Conservation (phyloP, 140 eudicot genomes). For the Bidens hawaiensis region DNA sequence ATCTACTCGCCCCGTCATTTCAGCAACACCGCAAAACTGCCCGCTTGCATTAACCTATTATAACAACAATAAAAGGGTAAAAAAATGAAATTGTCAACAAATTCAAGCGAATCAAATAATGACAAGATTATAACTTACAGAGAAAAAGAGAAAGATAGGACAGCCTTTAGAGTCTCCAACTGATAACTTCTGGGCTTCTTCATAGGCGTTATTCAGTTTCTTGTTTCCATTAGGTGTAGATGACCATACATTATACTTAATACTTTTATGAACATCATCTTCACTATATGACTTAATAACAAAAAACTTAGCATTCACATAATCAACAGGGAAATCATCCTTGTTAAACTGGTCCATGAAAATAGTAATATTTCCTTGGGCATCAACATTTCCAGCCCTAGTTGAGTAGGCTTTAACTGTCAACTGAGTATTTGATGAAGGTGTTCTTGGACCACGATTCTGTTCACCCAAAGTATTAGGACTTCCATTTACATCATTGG, state of each 20-base stretch:
- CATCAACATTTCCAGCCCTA: slow-evolving; percentile 68
- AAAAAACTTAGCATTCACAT: slow-evolving; percentile 70
- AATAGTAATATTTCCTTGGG: slow-evolving; percentile 71
- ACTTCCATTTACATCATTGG: slow-evolving; percentile 39
- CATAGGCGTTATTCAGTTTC: slow-evolving; percentile 77
- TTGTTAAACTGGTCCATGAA: slow-evolving; percentile 62
- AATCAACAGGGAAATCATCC: slow-evolving; percentile 70
- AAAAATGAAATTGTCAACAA: not conserved
- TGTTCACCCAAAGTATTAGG: slow-evolving; percentile 50
- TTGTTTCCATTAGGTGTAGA: slow-evolving; percentile 93
- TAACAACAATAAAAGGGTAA: too few species aligned
- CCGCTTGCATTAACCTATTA: slow-evolving; percentile 97
- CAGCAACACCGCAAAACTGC: slow-evolving; percentile 95
- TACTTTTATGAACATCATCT: slow-evolving; percentile 97
- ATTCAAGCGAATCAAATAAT: not conserved
- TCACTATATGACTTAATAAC: slow-evolving; percentile 95
- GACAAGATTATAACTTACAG: slow-evolving; percentile 45
- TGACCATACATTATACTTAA: slow-evolving; percentile 90
- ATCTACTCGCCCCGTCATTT: slow-evolving; percentile 86
- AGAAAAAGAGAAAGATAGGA: slow-evolving; percentile 84
- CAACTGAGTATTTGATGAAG: slow-evolving; percentile 46
- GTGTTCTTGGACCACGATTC: slow-evolving; percentile 54
- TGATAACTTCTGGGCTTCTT: slow-evolving; percentile 68
- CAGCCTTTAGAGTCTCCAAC: slow-evolving; percentile 60
- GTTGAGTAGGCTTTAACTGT: slow-evolving; percentile 74